Evolutionary conservation across 1,139 yeast genomes (phyloP).

Genomic region (Ashbya aceris): DNA sequence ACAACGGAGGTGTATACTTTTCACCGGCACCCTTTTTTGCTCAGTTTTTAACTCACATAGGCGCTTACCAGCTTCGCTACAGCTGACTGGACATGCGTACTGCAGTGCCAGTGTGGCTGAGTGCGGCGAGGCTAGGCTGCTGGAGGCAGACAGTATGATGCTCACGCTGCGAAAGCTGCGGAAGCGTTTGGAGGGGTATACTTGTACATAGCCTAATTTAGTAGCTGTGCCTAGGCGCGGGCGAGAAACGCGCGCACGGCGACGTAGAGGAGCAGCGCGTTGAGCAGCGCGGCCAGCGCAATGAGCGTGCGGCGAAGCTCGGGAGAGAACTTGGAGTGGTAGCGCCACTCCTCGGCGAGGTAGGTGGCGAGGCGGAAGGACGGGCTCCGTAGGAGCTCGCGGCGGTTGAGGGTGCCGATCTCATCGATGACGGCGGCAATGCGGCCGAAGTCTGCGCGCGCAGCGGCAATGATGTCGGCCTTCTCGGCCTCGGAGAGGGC

Average conservation of each 20-base stretch:
- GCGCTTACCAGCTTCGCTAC: too few relatives aligned
- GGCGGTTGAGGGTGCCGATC: constrained; percentile 54
- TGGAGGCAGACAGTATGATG: too few relatives aligned
- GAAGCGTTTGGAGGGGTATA: too few relatives aligned
- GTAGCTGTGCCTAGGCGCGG: too few relatives aligned
- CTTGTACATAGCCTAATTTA: too few relatives aligned
- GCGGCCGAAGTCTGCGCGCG: constrained; percentile 56
- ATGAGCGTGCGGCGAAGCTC: constrained; percentile 14
- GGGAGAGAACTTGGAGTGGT: constrained; percentile 17
- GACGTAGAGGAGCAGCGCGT: constrained; percentile 12
- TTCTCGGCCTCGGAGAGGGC: constrained; percentile 61
- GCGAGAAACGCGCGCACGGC: constrained; percentile 10
- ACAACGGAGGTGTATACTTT: too few relatives aligned
- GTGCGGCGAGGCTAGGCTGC: too few relatives aligned
- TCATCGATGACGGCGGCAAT: constrained; percentile 54
- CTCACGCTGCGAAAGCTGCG: too few relatives aligned
- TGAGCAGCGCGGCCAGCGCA: constrained; percentile 11
- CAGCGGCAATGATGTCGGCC: constrained; percentile 57
- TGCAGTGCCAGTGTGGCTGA: too few relatives aligned
- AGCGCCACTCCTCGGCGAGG: constrained; percentile 26
- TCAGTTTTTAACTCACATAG: too few relatives aligned
- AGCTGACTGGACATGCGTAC: too few relatives aligned
- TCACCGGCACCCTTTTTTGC: too few relatives aligned
- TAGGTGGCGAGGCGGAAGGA: constrained; percentile 42
- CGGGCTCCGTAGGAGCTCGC: constrained; percentile 46